Percentiles rank a stretch among this genome's conserved stretches.
Conservation (phyloP, 2,329 filamentous ascomycete genomes). For the Aspergillus carbonarius region DNA sequence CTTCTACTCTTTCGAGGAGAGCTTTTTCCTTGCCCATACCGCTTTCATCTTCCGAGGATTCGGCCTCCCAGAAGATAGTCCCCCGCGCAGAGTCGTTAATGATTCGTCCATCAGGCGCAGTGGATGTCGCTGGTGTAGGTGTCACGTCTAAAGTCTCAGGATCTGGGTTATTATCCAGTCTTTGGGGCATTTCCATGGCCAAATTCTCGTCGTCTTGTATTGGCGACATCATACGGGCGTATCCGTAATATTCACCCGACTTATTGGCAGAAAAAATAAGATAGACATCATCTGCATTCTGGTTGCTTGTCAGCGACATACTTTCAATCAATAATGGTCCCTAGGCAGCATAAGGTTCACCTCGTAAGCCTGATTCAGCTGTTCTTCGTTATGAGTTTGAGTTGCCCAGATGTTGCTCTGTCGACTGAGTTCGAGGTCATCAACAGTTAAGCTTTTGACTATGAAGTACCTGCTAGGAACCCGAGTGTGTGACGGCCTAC, state of each 20-base stretch:
- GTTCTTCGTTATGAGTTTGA: constrained; percentile 87
- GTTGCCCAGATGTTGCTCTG: constrained; percentile 89
- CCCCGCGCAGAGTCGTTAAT: constrained; percentile 92
- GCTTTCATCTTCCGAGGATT: constrained; percentile 54
- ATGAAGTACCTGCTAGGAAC: constrained; percentile 81
- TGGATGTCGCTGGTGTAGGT: constrained; percentile 73
- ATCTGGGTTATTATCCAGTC: constrained; percentile 58
- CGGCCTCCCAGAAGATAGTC: constrained; percentile 94
- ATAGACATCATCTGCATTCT: constrained; percentile 82
- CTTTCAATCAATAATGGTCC: background rate
- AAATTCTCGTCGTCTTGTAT: constrained; percentile 75
- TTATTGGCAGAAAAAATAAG: constrained; percentile 96
- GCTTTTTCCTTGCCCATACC: constrained; percentile 41
- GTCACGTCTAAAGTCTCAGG: constrained; percentile 76
- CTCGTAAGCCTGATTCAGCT: constrained; percentile 77
- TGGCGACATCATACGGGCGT: constrained; percentile 82
- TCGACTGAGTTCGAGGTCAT: constrained; percentile 88
- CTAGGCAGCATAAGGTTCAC: constrained; percentile 48
- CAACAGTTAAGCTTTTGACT: constrained; percentile 85
- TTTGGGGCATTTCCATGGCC: constrained; percentile 67
- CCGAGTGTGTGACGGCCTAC: constrained; percentile 22
- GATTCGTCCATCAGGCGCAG: constrained; percentile 77
- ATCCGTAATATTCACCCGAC: constrained; percentile 95
- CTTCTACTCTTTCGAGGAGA: constrained; percentile 50
- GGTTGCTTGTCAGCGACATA: background rate